Evolutionary conservation across 1,139 yeast species (phyloP), one percentile per base, ranked within the genome.

Genomic region (Nematodospora anomalae): DNA sequence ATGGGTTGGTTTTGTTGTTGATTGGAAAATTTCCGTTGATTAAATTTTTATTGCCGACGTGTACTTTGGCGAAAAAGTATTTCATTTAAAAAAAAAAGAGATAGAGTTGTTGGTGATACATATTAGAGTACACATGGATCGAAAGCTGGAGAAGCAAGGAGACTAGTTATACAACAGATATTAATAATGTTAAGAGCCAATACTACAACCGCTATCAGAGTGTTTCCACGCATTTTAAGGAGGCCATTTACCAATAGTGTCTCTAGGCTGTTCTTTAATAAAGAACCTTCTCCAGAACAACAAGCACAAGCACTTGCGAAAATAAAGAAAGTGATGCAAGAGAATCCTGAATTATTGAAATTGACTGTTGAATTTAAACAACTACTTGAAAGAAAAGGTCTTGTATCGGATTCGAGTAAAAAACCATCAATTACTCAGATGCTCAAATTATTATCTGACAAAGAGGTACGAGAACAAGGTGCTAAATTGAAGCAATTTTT

Each of bases 391-490:
- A 48, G 46, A 3, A 68, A 67, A 43, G 74, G 74, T 13, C 54
- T 66, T 32, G 46, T 58, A 26, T 18, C 30, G 7, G 53, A 61
- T 3, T 58, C 53, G 2, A 59, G 58, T 2, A 46, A 56, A 34
- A 60, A 61, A 6, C 74, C 74, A 3, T 58, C 63, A 12, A 51
- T 68, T 52, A 46, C 62, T 39, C 60, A 64, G 41, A 54, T 69
- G 61, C 57, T 69, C 55, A 60, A 58, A 44, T 53, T 69, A 30
- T 53, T 68, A 40, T 51, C 66, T 30, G 71, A 69, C 39, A 58
- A 56, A 41, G 72, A 67, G 12, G 59, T 69, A n/a, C 58, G 64
- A 33, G 56, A 49, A 6, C 52, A 55, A 29, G 52, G 67, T 26
- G 41, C 46, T n/a, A 53, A 54, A 28, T 55, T 69, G 42, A 62